Percentiles rank a stretch among this genome's conserved stretches.
Evolutionary conservation across 1,139 yeast genomes (phyloP).

Genomic region (Hansenula sp.): DNA sequence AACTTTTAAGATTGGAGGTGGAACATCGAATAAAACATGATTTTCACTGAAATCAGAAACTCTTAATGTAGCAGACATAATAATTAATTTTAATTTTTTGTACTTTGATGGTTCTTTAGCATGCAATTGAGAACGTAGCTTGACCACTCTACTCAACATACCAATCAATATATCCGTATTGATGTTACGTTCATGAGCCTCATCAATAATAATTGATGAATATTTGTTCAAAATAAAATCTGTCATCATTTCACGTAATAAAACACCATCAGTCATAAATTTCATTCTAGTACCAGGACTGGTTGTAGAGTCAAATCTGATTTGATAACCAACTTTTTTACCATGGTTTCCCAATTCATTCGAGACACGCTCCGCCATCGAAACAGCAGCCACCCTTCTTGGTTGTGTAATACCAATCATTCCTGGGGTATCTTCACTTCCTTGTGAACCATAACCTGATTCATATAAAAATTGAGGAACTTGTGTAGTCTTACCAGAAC

Average conservation of each 20-base stretch:
- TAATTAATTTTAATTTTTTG: conserved; percentile 64
- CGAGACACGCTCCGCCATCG: conserved; percentile 90
- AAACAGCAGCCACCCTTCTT: conserved; percentile 96
- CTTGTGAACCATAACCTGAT: conserved; percentile 74
- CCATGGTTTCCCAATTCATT: conserved; percentile 82
- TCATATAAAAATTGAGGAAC: conserved; percentile 79
- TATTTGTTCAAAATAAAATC: conserved; percentile 80
- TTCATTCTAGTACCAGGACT: conserved; percentile 74
- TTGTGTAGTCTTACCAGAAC: conserved; percentile 81
- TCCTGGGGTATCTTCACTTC: conserved; percentile 68
- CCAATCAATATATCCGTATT: conserved; percentile 96
- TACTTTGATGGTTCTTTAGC: conserved; percentile 40
- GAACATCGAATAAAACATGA: conserved; percentile 55
- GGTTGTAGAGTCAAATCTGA: conserved; percentile 80
- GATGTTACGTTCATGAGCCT: conserved; percentile 95
- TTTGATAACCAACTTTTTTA: conserved; percentile 79
- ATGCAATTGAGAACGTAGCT: conserved; percentile 60
- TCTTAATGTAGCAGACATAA: conserved; percentile 95
- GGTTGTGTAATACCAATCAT: conserved; percentile 98
- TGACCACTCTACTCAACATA: conserved; percentile 84
- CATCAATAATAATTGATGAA: conserved; percentile 87
- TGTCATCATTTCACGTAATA: conserved; percentile 85
- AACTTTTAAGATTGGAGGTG: conserved; percentile 91
- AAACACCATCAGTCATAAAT: conserved; percentile 98
- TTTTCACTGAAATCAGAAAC: conserved; percentile 93